These are phyloP conservation scores for Kentomonas sorsogonicus DNA, from an alignment of 208 protist species.

Conservation along the genomic window DNA sequence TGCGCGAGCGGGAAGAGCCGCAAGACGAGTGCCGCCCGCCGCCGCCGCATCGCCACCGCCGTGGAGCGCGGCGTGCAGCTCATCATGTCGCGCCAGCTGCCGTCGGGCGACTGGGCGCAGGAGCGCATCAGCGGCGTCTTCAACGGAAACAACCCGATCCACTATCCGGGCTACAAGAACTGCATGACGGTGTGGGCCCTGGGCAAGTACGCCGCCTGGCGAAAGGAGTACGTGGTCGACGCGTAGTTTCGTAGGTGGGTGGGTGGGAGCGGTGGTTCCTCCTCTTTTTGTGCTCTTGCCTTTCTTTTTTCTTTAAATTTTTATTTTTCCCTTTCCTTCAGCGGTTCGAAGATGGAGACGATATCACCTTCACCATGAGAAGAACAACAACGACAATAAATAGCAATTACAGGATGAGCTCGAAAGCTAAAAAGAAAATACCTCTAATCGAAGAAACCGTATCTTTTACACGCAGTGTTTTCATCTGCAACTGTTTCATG, in stretches of 20 bases:
- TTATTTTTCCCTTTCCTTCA: slow-evolving; percentile 1
- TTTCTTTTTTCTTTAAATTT: slow-evolving; percentile 4
- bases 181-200: slow-evolving; percentile 97
- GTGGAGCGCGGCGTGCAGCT: slow-evolving; percentile 83
- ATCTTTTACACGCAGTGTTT: too few relatives aligned
- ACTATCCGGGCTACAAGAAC: slow-evolving; percentile 96
- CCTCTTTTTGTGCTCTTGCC: background rate
- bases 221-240: slow-evolving; percentile 26
- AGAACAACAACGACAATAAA: too few relatives aligned
- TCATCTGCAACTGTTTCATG: too few relatives aligned
- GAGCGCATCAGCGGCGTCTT: slow-evolving; percentile 96
- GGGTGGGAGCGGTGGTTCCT: background rate
- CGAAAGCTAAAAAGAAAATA: background rate
- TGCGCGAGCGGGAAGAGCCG: slow-evolving; percentile 36
- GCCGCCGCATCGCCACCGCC: slow-evolving; percentile 31
- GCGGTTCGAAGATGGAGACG: background rate
- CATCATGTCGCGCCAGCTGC: slow-evolving; percentile 83
- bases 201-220: slow-evolving; percentile 81
- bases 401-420: too few relatives aligned
- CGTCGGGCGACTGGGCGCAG: slow-evolving; percentile 86
- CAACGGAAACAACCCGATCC: slow-evolving; percentile 97
- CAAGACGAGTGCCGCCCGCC: background rate
- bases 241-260: background rate
- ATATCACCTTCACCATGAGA: too few relatives aligned
- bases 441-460: too few relatives aligned